phyloP scores from a whole-genome alignment of 139 green algal species.

The Pleodorina starrii region DNA sequence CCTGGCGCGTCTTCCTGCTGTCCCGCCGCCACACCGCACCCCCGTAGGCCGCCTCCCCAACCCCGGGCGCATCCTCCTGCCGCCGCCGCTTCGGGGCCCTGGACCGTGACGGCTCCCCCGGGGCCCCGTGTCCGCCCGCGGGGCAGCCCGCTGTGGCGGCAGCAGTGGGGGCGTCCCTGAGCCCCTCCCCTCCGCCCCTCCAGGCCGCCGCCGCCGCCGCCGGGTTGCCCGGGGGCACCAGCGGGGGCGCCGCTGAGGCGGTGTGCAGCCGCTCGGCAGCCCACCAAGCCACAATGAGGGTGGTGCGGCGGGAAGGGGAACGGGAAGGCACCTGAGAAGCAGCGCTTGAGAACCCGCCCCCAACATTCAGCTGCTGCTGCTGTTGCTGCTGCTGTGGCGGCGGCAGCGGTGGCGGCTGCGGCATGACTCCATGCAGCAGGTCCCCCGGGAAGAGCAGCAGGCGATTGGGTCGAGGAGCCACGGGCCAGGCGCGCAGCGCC shows the following conservation, averaged over 20 bases:
- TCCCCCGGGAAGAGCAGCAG: conserved; percentile 54
- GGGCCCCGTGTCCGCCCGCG: background rate
- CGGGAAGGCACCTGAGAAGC: no score
- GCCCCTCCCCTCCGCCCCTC: background rate
- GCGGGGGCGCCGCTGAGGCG: background rate
- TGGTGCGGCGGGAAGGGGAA: no score
- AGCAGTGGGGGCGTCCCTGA: background rate
- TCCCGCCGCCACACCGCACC: no score
- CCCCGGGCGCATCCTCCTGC: no score
- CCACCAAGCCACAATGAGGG: conserved; percentile 65
- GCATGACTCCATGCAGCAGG: conserved; percentile 67
- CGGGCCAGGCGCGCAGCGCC: conserved; percentile 8
- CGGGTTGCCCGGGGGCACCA: background rate
- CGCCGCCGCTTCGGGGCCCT: background rate
- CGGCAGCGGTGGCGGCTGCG: conserved; percentile 3
- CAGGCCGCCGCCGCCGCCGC: background rate
- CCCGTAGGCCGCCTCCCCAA: no score
- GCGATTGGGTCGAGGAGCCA: conserved; percentile 29
- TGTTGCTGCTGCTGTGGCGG: background rate
- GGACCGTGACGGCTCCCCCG: background rate
- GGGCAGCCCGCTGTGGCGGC: background rate
- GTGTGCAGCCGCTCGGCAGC: conserved; percentile 13
- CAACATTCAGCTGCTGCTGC: no score
- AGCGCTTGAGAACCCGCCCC: no score
- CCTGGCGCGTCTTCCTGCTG: no score